These are phyloP conservation scores for Leishmania amazonensis DNA, from an alignment of 208 protist genomes.

Conservation along the genomic window DNA sequence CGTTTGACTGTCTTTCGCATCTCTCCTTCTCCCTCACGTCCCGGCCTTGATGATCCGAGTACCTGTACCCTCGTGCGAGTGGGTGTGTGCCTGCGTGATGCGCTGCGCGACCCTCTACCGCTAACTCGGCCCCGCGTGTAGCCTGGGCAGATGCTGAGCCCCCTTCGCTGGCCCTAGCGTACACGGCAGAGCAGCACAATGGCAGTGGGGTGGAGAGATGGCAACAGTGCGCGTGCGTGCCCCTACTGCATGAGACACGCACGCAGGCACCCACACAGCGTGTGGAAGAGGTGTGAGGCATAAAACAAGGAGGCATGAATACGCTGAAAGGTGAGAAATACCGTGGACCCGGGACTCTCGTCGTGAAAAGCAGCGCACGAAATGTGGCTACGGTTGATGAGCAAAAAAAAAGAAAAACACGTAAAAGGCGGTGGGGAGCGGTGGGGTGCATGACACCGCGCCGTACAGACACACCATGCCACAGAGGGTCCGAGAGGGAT, in stretches of 20 bases:
- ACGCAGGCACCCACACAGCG: neutral
- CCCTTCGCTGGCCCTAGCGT: neutral
- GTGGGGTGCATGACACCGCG: neutral
- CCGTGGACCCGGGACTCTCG: neutral
- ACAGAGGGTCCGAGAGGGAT: neutral
- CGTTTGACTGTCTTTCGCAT: neutral
- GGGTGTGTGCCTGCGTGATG: neutral
- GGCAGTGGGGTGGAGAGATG: neutral
- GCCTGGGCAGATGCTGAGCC: neutral
- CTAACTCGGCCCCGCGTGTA: neutral
- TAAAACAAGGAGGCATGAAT: neutral
- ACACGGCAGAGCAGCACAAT: neutral
- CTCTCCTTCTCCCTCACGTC: neutral
- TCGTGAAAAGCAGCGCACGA: neutral
- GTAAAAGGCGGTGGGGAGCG: neutral
- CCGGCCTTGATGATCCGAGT: neutral
- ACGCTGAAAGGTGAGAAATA: neutral
- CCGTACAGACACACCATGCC: neutral
- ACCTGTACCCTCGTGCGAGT: neutral
- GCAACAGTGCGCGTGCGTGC: neutral
- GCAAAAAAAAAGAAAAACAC: neutral
- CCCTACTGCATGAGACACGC: neutral
- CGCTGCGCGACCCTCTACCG: neutral
- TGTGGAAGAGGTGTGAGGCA: neutral
- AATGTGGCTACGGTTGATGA: neutral